Evolutionary conservation across 1,284 basidiomycete genomes (phyloP).

Genomic region (Anthracocystis setariae): DNA sequence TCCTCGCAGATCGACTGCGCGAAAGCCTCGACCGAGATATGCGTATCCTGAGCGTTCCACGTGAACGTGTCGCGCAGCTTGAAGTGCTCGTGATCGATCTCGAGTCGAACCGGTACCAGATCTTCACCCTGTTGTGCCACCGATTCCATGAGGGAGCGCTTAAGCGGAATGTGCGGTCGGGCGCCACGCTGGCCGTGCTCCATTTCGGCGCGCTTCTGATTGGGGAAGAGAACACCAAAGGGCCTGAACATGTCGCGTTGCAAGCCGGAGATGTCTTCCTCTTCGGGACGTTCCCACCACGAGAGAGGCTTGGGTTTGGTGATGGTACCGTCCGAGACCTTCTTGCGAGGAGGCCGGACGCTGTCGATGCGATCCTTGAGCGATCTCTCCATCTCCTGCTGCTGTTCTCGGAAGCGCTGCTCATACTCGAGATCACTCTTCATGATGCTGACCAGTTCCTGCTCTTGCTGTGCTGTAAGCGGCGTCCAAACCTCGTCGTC

Average conservation of each 20-base stretch:
- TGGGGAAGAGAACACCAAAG: slow-evolving; percentile 55
- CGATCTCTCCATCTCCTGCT: slow-evolving; percentile 45
- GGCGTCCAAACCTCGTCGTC: slow-evolving; percentile 58
- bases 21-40: slow-evolving; percentile 88
- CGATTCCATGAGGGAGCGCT: slow-evolving; percentile 70
- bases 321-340: slow-evolving; percentile 34
- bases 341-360: slow-evolving; percentile 43
- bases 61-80: slow-evolving; percentile 95
- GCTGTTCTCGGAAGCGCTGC: slow-evolving; percentile 61
- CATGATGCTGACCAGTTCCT: slow-evolving; percentile 72
- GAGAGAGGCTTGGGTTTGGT: slow-evolving; percentile 47
- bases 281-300: slow-evolving; percentile 62
- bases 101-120: slow-evolving; percentile 90
- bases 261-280: slow-evolving; percentile 35
- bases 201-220: slow-evolving; percentile 71
- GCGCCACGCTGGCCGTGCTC: slow-evolving; percentile 69
- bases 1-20: slow-evolving; percentile 92
- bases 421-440: slow-evolving; percentile 72
- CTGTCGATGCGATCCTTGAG: slow-evolving; percentile 50
- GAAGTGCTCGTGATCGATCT: slow-evolving; percentile 88
- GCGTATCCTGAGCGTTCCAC: slow-evolving; percentile 90
- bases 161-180: slow-evolving; percentile 49
- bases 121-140: slow-evolving; percentile 77
- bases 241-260: slow-evolving; percentile 43
- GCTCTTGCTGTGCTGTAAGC: slow-evolving; percentile 71